Evolutionary conservation across 2,329 filamentous ascomycete genomes (phyloP), one percentile per base, ranked within the genome.

Genomic region (Verticillium nonalfalfae): DNA sequence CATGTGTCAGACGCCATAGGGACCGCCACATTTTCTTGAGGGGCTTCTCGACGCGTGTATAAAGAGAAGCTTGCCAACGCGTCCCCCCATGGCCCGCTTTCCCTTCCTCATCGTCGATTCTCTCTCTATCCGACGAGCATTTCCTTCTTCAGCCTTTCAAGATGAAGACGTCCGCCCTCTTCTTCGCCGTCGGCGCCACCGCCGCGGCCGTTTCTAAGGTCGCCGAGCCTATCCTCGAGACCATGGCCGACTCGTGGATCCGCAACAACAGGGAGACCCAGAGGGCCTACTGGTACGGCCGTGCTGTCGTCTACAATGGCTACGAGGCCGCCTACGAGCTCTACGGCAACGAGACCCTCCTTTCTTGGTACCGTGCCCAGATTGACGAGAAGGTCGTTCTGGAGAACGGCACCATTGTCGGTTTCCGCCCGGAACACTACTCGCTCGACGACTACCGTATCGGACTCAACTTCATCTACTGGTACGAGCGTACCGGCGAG

Each of bases 361-460:
- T 75, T 14, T 66, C 75, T 5, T 81, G 77, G 70, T 77, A 80
- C 60, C 76, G 77, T 9, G 71, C 69, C 2, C 76, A 79, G 59
- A 76, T 85, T 58, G 80, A 82, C 58, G 73, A 74, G 0, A 58
- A 59, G 35, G 73, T 84, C 14, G 76, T 85, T 4, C 66, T 73
- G 1, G 67, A 72, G n/a, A 70, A 83, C 56, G 83, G 83, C 13
- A 78, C 76, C 6, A 72, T 84, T 61, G 70, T 70, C 11, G 72
- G 74, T 26, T 85, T 81, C 74, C 74, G 79, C 60, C 69, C 75
- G 14, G 70, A 70, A 2, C 78, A 76, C 68, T 81, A 83, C 71
- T 82, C 80, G 1, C 74, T 82, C 1, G 80, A 82, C 62, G 78
- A 85, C 64, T 78, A 84, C 63, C 79, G 82, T 13, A 75, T 84